Conservation (phyloP, 2,329 filamentous ascomycete species). For the Trichophyton verrucosum region DNA sequence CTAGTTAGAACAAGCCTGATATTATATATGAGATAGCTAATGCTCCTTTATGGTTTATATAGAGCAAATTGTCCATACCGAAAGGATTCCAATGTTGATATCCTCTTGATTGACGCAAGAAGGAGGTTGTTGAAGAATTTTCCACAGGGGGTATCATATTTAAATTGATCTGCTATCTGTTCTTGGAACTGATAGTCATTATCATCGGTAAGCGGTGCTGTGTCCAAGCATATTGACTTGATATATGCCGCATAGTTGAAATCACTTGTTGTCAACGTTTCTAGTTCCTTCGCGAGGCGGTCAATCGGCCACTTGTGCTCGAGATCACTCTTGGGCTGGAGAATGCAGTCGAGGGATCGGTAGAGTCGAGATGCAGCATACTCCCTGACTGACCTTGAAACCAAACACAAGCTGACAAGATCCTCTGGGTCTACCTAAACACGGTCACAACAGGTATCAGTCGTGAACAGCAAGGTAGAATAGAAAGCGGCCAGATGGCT, state of each 20-base stretch:
- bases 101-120: constrained; percentile 44
- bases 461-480: neutral
- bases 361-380: constrained; percentile 49
- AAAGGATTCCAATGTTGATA: constrained; percentile 45
- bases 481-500: constrained; percentile 14
- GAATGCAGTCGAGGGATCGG: constrained; percentile 49
- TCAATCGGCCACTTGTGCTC: constrained; percentile 47
- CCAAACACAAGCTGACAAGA: constrained; percentile 40
- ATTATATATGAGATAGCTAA: neutral
- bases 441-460: neutral
- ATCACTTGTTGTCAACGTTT: constrained; percentile 51
- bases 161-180: constrained; percentile 42
- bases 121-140: constrained; percentile 54
- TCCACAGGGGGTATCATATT: constrained; percentile 45
- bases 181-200: constrained; percentile 28
- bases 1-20: neutral
- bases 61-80: constrained; percentile 28
- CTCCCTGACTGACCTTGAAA: constrained; percentile 46
- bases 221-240: constrained; percentile 45
- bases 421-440: constrained; percentile 13
- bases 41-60: neutral
- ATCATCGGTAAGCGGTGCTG: constrained; percentile 40
- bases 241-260: constrained; percentile 52
- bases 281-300: constrained; percentile 45
- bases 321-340: constrained; percentile 25